These are phyloP conservation scores for Phaeodactylum tricornutum DNA, from an alignment of 108 stramenopile species.

Conservation along the genomic window DNA sequence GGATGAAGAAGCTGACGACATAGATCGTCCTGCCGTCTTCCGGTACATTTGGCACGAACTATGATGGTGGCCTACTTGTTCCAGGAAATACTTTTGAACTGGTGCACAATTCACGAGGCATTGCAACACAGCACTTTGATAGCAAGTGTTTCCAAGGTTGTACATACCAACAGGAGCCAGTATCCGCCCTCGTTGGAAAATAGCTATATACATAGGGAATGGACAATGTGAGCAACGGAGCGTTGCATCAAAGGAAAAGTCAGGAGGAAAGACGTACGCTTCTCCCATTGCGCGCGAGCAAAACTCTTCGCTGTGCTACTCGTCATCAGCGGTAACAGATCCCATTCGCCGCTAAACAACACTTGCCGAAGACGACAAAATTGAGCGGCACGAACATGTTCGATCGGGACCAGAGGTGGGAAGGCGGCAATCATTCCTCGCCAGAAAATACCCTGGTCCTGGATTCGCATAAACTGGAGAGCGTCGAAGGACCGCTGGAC, in stretches of 20 bases:
- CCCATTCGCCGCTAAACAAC: slow-evolving; percentile 14
- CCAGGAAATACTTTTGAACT: slow-evolving; percentile 59
- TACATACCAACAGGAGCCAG: slow-evolving; percentile 69
- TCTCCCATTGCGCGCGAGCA: background rate
- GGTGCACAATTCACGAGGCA: slow-evolving; percentile 60
- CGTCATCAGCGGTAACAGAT: background rate
- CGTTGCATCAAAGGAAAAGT: background rate
- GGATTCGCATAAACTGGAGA: slow-evolving; percentile 45
- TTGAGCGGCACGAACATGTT: slow-evolving; percentile 38
- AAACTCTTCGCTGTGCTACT: background rate
- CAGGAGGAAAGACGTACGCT: background rate
- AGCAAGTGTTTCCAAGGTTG: slow-evolving; percentile 88
- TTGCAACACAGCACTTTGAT: slow-evolving; percentile 73
- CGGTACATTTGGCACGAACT: slow-evolving; percentile 30
- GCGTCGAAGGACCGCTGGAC: slow-evolving; percentile 64
- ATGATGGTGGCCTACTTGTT: slow-evolving; percentile 33
- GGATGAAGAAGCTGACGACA: background rate
- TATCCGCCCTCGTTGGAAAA: slow-evolving; percentile 20
- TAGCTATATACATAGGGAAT: background rate
- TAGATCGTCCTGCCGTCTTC: background rate
- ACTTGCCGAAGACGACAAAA: slow-evolving; percentile 25
- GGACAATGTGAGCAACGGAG: background rate
- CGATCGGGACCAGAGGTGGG: slow-evolving; percentile 40
- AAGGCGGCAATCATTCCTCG: slow-evolving; percentile 61
- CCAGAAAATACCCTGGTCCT: slow-evolving; percentile 68